These are phyloP conservation scores for Rhytidiadelphus loreus DNA, from an alignment of 225 moss, liverwort and hornwort genomes.

Conservation along the genomic window DNA sequence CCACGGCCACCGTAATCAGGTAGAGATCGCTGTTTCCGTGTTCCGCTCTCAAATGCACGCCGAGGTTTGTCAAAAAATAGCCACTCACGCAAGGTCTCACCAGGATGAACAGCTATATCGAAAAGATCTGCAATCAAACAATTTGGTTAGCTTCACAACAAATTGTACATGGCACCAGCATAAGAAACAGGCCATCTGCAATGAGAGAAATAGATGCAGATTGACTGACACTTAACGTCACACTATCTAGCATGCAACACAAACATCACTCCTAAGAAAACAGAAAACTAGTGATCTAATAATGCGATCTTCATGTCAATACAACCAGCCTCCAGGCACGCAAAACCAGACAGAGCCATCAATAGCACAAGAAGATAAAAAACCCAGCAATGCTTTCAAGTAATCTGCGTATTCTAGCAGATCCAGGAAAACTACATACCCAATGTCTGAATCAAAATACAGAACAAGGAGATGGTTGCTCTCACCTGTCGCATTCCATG, in stretches of 20 bases:
- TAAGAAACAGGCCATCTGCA: not conserved
- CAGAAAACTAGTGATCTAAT: not conserved
- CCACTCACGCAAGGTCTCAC: slow-evolving; percentile 49
- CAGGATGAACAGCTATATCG: slow-evolving; percentile 35
- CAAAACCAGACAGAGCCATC: not conserved
- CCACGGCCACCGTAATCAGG: slow-evolving; percentile 57
- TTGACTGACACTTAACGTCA: not conserved
- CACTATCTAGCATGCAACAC: not conserved
- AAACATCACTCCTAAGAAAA: not conserved
- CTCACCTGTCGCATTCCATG: slow-evolving; percentile 55
- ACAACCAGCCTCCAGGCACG: not conserved
- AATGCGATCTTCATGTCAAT: not conserved
- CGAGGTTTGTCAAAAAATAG: slow-evolving; percentile 56
- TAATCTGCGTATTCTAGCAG: not conserved
- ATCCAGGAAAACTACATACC: not conserved
- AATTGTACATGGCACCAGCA: not conserved
- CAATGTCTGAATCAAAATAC: not conserved
- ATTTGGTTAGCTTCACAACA: not conserved
- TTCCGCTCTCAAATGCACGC: slow-evolving; percentile 55
- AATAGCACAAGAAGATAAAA: not conserved
- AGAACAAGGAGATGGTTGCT: not conserved
- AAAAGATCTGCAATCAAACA: slow-evolving; percentile 31
- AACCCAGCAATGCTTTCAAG: not conserved
- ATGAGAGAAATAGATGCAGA: not conserved
- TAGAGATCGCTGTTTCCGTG: slow-evolving; percentile 43